These are phyloP conservation scores for Graphium sp. DNA, from an alignment of 2,329 filamentous ascomycete genomes.

Conservation along the genomic window DNA sequence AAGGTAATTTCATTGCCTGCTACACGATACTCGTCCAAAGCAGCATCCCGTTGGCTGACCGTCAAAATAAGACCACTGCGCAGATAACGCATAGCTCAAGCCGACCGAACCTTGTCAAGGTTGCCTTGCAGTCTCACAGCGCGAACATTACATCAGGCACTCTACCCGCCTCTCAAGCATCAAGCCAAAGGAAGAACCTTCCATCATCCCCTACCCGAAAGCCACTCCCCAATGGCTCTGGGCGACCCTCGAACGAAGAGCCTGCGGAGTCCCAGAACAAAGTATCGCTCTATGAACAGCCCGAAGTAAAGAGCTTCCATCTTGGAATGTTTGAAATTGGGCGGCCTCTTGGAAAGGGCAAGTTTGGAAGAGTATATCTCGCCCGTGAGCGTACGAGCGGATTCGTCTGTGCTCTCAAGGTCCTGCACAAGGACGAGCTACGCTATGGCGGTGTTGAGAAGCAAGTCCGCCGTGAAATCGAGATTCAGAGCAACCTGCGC, in stretches of 20 bases:
- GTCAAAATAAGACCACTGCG: neutral
- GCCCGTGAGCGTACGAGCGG: slow-evolving; percentile 63
- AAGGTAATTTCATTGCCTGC: too few species aligned
- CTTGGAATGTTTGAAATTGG: slow-evolving; percentile 92
- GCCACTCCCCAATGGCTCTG: slow-evolving; percentile 22
- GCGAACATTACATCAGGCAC: slow-evolving; percentile 49
- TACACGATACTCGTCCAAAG: too few species aligned
- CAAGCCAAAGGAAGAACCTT: slow-evolving; percentile 31
- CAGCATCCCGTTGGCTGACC: too few species aligned
- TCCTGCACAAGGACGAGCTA: slow-evolving; percentile 70
- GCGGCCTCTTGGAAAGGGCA: slow-evolving; percentile 70
- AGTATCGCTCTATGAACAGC: slow-evolving; percentile 37
- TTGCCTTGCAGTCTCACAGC: slow-evolving; percentile 66
- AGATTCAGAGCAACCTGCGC: slow-evolving; percentile 75
- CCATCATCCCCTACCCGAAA: slow-evolving; percentile 36
- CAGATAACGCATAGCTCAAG: slow-evolving; percentile 35
- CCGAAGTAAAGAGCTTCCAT: slow-evolving; percentile 51
- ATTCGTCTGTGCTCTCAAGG: slow-evolving; percentile 77
- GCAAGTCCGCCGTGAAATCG: slow-evolving; percentile 74
- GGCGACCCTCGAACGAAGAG: slow-evolving; percentile 19
- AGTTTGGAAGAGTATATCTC: slow-evolving; percentile 75
- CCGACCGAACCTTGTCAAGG: slow-evolving; percentile 72
- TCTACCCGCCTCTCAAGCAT: slow-evolving; percentile 30
- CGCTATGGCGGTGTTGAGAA: slow-evolving; percentile 67
- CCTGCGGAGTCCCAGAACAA: slow-evolving; percentile 35